Evolutionary conservation across 139 green algal species (phyloP).

Genomic region (Coccomyxa sp.): DNA sequence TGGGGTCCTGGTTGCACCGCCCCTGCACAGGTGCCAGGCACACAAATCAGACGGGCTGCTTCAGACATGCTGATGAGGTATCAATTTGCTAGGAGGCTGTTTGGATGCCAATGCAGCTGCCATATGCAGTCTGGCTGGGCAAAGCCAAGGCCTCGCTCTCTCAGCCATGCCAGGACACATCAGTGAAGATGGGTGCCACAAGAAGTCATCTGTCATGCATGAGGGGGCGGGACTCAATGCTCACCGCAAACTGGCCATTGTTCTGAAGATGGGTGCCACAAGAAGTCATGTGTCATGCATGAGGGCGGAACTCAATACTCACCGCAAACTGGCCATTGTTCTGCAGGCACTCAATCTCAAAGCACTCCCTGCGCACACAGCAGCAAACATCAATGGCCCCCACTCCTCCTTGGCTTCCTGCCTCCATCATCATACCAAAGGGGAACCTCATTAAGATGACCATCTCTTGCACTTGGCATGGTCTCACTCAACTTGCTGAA

Average conservation of each 20-base stretch:
- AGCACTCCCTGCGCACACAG: neutral
- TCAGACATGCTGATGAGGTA: too few relatives aligned
- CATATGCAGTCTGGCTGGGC: neutral
- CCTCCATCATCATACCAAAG: too few relatives aligned
- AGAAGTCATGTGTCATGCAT: neutral
- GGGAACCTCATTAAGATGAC: too few relatives aligned
- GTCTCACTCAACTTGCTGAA: too few relatives aligned
- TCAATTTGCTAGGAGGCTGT: neutral
- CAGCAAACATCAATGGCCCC: neutral
- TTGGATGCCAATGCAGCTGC: neutral
- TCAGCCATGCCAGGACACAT: neutral
- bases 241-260: slow-evolving; percentile 1
- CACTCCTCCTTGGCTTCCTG: neutral
- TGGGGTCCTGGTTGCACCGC: slow-evolving; percentile 16
- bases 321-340: slow-evolving; percentile 1
- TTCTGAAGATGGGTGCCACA: neutral
- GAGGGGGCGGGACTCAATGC: neutral
- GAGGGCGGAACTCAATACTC: neutral
- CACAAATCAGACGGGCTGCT: neutral
- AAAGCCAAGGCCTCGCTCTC: too few relatives aligned
- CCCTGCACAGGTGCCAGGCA: neutral
- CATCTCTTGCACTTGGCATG: too few relatives aligned
- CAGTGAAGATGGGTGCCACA: neutral
- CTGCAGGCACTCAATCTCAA: slow-evolving; percentile 2
- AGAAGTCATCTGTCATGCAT: neutral